These are phyloP conservation scores for Peronospora destructor DNA, from an alignment of 352 stramenopile genomes.

Conservation along the genomic window DNA sequence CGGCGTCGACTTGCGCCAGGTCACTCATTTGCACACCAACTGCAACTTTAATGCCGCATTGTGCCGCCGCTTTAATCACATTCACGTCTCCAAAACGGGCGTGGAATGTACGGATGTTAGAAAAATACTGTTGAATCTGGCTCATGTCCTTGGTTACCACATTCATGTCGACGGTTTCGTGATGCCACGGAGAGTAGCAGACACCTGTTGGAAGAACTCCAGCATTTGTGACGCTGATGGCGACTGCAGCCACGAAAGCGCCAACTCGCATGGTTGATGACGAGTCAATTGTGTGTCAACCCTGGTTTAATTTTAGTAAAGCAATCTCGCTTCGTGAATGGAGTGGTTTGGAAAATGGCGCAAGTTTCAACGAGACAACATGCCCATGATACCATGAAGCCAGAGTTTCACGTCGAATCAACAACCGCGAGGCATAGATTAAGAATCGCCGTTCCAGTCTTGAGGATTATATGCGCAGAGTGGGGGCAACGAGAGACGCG, in stretches of 20 bases:
- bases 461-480: neutral
- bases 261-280: neutral
- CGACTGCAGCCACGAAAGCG: neutral
- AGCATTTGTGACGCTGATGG: conserved; percentile 6
- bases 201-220: conserved; percentile 29
- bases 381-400: neutral
- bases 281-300: neutral
- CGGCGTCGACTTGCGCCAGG: conserved; percentile 27
- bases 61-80: conserved; percentile 39
- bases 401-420: neutral
- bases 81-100: conserved; percentile 55
- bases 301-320: neutral
- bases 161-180: conserved; percentile 29
- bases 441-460: too few relatives aligned
- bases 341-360: neutral
- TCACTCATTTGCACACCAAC: conserved; percentile 66
- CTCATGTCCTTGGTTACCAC: conserved; percentile 35
- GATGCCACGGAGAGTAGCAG: conserved; percentile 69
- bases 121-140: conserved; percentile 45
- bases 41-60: conserved; percentile 43
- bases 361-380: neutral
- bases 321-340: neutral
- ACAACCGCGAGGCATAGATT: neutral
- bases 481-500: neutral
- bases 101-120: conserved; percentile 63